Evolutionary conservation across 176 grass and related monocot species (phyloP), one percentile per base, ranked within the genome.

Genomic region (Ananas comosus): DNA sequence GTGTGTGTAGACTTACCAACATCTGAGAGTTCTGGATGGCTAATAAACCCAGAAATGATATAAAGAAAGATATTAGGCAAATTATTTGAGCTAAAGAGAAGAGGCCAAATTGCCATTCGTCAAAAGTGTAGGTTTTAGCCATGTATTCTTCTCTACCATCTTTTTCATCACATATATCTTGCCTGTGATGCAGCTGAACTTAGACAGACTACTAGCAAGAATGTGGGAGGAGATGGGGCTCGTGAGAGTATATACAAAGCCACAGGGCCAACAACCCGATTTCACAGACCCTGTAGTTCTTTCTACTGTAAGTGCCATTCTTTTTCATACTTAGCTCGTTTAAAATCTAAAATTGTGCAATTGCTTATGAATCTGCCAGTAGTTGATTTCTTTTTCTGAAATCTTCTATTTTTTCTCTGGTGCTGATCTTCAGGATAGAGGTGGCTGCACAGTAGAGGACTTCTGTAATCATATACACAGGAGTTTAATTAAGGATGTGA

Each of bases 171-270:
- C 14, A 58, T 18, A 66, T 72, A 65, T 64, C 25, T 83, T 64
- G 48, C 66, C 51, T 74, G 52, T 52, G 71, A 69, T 66, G 12
- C 86, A 99, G 89, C 77, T 99, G 66, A 99, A 99, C 77, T 82
- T 99, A 82, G 90, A 99, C 49, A 99, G 94, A 76, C 76, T 99
- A 64, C 82, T 99, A 16, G 80, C 89, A 27, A 99, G 68, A 76
- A 91, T 99, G 94, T 99, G 94, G 94, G 94, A 99, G 13, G 94
- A 99, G 72, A 99, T 99, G 94, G 94, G 94, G 66, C 80, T 99
- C 54, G 89, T 93, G 83, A 99, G 94, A 74, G 89, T 99, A 56
- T 99, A 99, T 57, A 90, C 87, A 13, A 99, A 99, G 75, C 89
- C 94, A 21, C 94, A 99, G 72, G 87, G 94, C 10, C 89, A 99